Conservation (phyloP, 805 yeast species). For the Lachancea waltii region DNA sequence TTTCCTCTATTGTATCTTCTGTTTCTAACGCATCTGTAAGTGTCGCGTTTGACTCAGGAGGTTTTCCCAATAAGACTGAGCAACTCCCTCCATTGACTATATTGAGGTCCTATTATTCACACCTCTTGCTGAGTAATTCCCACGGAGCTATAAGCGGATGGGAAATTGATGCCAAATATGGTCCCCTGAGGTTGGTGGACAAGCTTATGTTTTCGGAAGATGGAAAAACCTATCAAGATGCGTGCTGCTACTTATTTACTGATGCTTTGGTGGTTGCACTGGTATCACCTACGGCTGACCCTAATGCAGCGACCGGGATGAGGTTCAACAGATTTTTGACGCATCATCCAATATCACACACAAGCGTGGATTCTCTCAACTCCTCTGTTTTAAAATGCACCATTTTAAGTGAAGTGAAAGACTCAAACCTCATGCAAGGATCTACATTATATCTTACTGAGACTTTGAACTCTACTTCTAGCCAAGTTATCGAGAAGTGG, state of each 20-base stretch:
- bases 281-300: conserved; percentile 7
- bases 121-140: conserved; percentile 18
- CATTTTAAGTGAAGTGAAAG: neutral
- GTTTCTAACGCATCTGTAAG: conserved; percentile 7
- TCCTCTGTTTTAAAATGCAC: conserved; percentile 21
- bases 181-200: conserved; percentile 35
- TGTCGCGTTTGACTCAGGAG: neutral
- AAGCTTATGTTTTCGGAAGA: conserved; percentile 28
- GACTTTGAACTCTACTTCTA: conserved; percentile 24
- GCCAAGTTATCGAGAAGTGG: conserved; percentile 36
- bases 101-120: conserved; percentile 23
- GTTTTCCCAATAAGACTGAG: neutral
- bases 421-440: conserved; percentile 12
- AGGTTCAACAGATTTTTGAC: conserved; percentile 13
- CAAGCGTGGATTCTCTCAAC: conserved; percentile 19
- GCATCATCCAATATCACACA: conserved; percentile 11
- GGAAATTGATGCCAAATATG: conserved; percentile 30
- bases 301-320: conserved; percentile 7
- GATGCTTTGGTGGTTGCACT: conserved; percentile 18
- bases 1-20: conserved; percentile 14
- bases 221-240: conserved; percentile 20
- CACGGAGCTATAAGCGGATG: conserved; percentile 18
- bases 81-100: conserved; percentile 16
- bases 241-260: conserved; percentile 34
- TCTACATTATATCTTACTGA: conserved; percentile 19